Percentiles rank a stretch among this genome's conserved stretches.
Conservation (phyloP, 768 basidiomycete genomes). For the Russula virescens region DNA sequence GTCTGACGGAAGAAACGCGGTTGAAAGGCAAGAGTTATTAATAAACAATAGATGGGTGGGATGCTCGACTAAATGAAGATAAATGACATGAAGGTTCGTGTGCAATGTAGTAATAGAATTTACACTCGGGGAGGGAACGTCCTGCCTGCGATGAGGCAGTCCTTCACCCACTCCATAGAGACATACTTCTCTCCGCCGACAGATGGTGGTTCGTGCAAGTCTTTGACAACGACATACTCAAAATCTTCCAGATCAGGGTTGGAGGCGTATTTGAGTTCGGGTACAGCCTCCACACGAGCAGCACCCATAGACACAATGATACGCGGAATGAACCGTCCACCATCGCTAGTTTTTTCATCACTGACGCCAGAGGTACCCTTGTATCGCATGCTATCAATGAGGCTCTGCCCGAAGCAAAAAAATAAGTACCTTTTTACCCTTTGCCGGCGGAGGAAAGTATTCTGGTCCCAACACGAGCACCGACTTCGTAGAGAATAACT, state of each 20-base stretch:
- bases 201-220: conserved; percentile 31
- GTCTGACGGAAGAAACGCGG: background rate
- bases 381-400: conserved; percentile 16
- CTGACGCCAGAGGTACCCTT: conserved; percentile 9
- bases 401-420: background rate
- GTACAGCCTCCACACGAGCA: conserved; percentile 56
- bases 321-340: conserved; percentile 45
- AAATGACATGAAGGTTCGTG: background rate
- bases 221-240: conserved; percentile 60
- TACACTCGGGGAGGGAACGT: conserved; percentile 33
- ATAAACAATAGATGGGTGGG: conserved; percentile 7
- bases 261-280: conserved; percentile 40
- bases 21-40: background rate
- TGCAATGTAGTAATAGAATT: background rate
- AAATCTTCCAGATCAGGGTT: conserved; percentile 35
- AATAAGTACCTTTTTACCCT: conserved; percentile 34
- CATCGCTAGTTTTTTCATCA: conserved; percentile 30
- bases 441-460: conserved; percentile 44
- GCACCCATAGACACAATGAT: conserved; percentile 81
- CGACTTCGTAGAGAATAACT: conserved; percentile 47
- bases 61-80: conserved; percentile 2
- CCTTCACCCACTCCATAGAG: conserved; percentile 69
- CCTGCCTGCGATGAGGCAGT: conserved; percentile 63
- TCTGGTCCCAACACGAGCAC: conserved; percentile 59
- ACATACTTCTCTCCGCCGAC: conserved; percentile 36